phyloP scores from a whole-genome alignment of 805 yeast genomes.

The Wickerhamia fluorescens region DNA sequence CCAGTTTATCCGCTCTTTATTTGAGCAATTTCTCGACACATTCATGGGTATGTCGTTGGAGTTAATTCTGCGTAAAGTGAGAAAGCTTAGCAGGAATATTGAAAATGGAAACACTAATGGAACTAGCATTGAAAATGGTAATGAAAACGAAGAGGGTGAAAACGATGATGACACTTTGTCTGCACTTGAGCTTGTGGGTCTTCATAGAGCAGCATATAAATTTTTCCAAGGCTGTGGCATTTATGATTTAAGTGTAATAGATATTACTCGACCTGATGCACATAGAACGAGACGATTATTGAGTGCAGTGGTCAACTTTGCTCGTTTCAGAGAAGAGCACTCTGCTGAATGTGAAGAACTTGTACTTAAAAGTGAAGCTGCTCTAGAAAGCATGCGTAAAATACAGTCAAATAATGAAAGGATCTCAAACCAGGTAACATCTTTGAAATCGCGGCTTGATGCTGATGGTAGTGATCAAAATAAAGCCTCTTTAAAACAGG shows the following conservation, averaged over 20 bases:
- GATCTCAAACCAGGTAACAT: conserved; percentile 5
- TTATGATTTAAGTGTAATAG: conserved; percentile 67
- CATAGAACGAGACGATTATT: conserved; percentile 54
- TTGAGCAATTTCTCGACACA: conserved; percentile 54
- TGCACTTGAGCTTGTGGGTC: conserved; percentile 44
- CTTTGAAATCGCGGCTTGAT: conserved; percentile 7
- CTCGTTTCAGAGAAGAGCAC: conserved; percentile 74
- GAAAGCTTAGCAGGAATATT: conserved; percentile 7
- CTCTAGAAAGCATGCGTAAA: conserved; percentile 35
- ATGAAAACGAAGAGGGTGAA: conserved; percentile 8
- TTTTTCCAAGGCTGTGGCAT: conserved; percentile 71
- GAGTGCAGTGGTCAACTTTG: conserved; percentile 82
- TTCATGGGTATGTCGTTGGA: conserved; percentile 46
- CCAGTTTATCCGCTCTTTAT: conserved; percentile 45
- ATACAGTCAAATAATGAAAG: conserved; percentile 12
- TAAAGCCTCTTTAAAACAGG: conserved; percentile 33
- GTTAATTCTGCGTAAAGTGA: conserved; percentile 15
- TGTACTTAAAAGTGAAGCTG: conserved; percentile 45
- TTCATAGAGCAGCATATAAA: conserved; percentile 53
- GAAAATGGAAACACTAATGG: too few species aligned
- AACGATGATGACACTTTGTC: conserved; percentile 26
- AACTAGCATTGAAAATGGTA: conserved; percentile 3
- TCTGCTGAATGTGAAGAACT: conserved; percentile 62
- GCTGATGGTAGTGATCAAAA: conserved; percentile 15
- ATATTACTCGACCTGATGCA: conserved; percentile 73